Conservation (phyloP, 805 yeast genomes). For the Hanseniaspora guilliermondii region DNA sequence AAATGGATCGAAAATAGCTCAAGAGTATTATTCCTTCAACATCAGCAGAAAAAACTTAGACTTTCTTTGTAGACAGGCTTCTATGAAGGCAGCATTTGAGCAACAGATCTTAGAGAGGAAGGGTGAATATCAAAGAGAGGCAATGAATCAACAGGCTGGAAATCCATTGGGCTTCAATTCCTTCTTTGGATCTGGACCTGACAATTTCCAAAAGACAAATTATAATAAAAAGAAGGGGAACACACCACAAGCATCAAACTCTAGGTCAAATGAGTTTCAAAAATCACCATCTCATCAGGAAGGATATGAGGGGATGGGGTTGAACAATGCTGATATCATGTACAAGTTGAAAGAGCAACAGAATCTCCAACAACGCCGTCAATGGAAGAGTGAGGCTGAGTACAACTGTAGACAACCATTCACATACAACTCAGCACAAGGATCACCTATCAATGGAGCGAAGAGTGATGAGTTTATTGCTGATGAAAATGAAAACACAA, state of each 20-base stretch:
- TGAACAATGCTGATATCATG: slow-evolving; percentile 15
- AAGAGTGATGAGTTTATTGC: neutral
- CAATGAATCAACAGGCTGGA: slow-evolving; percentile 21
- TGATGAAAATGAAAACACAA: neutral
- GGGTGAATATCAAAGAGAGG: slow-evolving; percentile 28
- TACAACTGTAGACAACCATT: slow-evolving; percentile 11
- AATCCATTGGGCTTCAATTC: neutral
- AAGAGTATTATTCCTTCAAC: slow-evolving; percentile 58
- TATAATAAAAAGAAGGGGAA: neutral
- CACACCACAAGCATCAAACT: neutral
- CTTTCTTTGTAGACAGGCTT: slow-evolving; percentile 36
- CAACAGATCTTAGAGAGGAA: slow-evolving; percentile 33
- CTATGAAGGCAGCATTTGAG: slow-evolving; percentile 34
- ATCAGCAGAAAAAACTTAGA: slow-evolving; percentile 48
- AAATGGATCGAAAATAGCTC: slow-evolving; percentile 51
- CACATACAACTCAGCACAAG: neutral
- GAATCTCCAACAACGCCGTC: slow-evolving; percentile 21
- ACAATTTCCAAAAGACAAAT: neutral
- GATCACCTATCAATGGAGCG: neutral
- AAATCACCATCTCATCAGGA: neutral
- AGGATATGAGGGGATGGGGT: neutral
- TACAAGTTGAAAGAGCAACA: slow-evolving; percentile 25
- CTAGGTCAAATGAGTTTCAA: neutral
- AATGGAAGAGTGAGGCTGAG: slow-evolving; percentile 20
- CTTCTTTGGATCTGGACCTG: neutral